Evolutionary conservation across 129 eudicot species (phyloP), one percentile per base, ranked within the genome.

Genomic region (Rutidosis leptorrhynchoides): DNA sequence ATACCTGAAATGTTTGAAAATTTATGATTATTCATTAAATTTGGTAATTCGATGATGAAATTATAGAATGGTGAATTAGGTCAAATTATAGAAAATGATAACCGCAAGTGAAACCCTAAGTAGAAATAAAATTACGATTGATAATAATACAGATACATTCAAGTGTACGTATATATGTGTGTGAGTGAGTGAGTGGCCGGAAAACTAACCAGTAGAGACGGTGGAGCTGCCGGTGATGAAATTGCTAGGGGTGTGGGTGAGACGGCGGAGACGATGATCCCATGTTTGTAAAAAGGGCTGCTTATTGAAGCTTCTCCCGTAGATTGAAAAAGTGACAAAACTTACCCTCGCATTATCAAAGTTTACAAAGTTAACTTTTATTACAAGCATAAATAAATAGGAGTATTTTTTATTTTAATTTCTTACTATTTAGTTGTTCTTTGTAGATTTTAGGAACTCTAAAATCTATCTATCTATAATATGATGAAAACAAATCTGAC

Each of bases 231-330:
- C 33, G 33, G 11, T 67, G 33, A 7, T 49, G 12, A 8, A 7
- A 37, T 52, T 14, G 61, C 52, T 67, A 37, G 7, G 30, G 48
- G 52, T 32, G 72, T 21, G 6, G 12, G 48, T 12, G 26, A 68
- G 73, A 68, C 73, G 67, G 46, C 60, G 60, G 60, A 35, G 55
- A 68, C 73, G 64, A 55, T 59, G 75, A 70, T 70, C 35, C 35
- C 59, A 35, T 45, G 72, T 1, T 27, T 26, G 24, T 14, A 35
- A 57, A 45, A 49, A 14, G 48, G 58, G 74, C 48, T 25, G 26
- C 27, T 46, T 40, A 29, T 20, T 30, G 21, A 54, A 67, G 17
- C 23, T 5, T 5, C 42, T 37, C 66, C 24, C 19, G 6, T 46
- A 42, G 32, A 9, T 51, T 72, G 7, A 72, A 52, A 5, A 62